Evolutionary conservation across 129 eudicot species (phyloP).

Genomic region (Helianthus tuberosus): DNA sequence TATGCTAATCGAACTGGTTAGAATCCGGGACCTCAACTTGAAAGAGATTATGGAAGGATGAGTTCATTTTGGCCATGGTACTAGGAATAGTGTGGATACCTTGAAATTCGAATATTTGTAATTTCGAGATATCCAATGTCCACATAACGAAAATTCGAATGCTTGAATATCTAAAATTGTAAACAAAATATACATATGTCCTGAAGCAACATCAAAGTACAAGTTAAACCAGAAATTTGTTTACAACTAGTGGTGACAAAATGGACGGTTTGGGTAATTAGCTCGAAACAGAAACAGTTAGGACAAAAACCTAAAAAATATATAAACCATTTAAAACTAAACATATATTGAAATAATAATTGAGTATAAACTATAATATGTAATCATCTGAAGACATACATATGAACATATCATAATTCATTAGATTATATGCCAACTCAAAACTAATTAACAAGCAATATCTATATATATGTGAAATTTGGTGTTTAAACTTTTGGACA

Average conservation of each 20-base stretch:
- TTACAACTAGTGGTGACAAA: not conserved
- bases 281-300: too few species aligned
- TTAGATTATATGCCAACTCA: slow-evolving; percentile 4
- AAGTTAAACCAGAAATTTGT: not conserved
- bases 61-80: not conserved
- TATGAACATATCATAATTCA: slow-evolving; percentile 5
- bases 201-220: not conserved
- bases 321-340: too few species aligned
- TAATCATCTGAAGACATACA: slow-evolving; percentile 15
- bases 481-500: slow-evolving; percentile 15
- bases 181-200: not conserved
- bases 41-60: too few species aligned
- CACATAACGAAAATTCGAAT: too few species aligned
- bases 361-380: not conserved
- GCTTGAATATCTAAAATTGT: not conserved
- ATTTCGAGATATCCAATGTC: not conserved
- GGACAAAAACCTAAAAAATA: too few species aligned
- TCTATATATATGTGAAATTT: not conserved
- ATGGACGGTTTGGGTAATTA: too few species aligned
- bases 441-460: too few species aligned
- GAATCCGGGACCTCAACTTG: too few species aligned
- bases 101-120: not conserved
- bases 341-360: too few species aligned
- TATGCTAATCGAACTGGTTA: too few species aligned
- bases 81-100: not conserved